Evolutionary conservation across 2,329 filamentous ascomycete species (phyloP).

Genomic region (Penicillium sp.): DNA sequence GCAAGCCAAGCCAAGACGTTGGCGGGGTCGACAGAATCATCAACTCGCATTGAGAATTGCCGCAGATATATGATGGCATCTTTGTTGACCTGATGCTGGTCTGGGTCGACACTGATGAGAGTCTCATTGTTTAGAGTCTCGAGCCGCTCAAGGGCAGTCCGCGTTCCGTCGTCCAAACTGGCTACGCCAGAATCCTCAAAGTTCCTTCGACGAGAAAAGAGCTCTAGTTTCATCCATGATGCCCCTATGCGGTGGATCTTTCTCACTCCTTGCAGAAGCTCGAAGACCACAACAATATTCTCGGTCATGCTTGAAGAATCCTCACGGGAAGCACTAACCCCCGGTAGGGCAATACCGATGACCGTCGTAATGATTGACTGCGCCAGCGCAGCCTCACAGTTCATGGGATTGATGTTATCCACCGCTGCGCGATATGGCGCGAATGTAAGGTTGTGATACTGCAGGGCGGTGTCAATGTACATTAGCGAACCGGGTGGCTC

Average conservation of each 20-base stretch:
- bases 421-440: conserved; percentile 36
- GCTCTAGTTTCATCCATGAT: conserved; percentile 49
- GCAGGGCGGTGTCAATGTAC: conserved; percentile 37
- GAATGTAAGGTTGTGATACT: conserved; percentile 37
- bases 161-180: conserved; percentile 26
- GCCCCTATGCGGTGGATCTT: conserved; percentile 34
- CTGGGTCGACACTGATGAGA: conserved; percentile 22
- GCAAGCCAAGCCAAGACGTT: conserved; percentile 37
- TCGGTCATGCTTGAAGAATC: conserved; percentile 34
- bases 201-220: conserved; percentile 46
- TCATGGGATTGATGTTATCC: conserved; percentile 33
- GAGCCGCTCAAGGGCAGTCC: conserved; percentile 29
- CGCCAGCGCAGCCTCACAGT: conserved; percentile 39
- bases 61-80: conserved; percentile 29
- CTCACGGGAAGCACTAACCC: conserved; percentile 29
- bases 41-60: conserved; percentile 29
- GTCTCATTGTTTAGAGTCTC: conserved; percentile 30
- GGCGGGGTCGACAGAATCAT: conserved; percentile 25
- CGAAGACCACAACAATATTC: conserved; percentile 36
- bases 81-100: conserved; percentile 32
- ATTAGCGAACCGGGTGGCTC: conserved; percentile 30
- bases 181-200: conserved; percentile 44
- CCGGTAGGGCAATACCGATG: conserved; percentile 36
- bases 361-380: conserved; percentile 39
- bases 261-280: conserved; percentile 35